Conservation (phyloP, 2,329 filamentous ascomycete species). For the Alternaria incomplexa region DNA sequence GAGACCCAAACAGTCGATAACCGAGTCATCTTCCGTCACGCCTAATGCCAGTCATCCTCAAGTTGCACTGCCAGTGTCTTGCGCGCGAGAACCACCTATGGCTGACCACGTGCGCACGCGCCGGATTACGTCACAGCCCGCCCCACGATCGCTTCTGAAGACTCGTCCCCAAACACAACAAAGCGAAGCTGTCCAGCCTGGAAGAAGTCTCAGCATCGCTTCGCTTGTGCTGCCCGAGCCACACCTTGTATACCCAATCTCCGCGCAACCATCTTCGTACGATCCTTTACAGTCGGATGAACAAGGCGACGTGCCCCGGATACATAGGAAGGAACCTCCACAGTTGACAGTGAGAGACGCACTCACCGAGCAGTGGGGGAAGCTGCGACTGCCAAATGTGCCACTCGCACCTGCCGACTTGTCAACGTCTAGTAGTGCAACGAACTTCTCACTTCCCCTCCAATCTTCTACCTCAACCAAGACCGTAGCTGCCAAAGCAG, state of each 20-base stretch:
- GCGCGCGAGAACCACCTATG: neutral
- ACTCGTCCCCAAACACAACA: neutral
- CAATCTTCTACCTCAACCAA: neutral
- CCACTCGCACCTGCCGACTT: neutral
- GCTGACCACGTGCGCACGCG: conserved; percentile 4
- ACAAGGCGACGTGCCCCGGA: neutral
- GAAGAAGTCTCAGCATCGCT: neutral
- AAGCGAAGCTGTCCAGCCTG: neutral
- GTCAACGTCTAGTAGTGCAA: neutral
- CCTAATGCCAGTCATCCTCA: neutral
- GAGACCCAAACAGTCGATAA: neutral
- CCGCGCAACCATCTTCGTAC: neutral
- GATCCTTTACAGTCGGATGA: neutral
- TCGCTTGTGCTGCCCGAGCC: neutral
- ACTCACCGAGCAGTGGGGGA: conserved; percentile 1
- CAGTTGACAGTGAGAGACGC: neutral
- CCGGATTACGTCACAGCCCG: neutral
- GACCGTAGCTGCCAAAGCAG: neutral
- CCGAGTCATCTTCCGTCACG: neutral
- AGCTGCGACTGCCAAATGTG: neutral
- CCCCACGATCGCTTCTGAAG: neutral
- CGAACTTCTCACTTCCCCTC: neutral
- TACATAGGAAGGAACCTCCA: neutral
- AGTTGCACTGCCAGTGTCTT: neutral
- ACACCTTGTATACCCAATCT: neutral